Evolutionary conservation across 2,329 filamentous ascomycete genomes (phyloP).

Genomic region (Cercospora brassicicola): DNA sequence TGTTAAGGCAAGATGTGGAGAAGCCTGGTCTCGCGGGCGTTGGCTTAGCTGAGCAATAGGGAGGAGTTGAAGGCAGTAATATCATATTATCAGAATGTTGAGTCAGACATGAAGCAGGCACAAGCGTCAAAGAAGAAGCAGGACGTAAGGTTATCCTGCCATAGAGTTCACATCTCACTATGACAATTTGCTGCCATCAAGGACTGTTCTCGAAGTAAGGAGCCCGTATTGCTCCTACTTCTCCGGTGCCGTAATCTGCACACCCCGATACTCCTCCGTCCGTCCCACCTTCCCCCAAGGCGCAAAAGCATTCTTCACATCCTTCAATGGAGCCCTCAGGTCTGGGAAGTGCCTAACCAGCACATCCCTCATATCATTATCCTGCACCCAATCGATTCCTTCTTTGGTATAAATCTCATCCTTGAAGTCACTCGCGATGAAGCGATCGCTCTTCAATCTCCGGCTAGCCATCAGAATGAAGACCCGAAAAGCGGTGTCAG

Average conservation of each 20-base stretch:
- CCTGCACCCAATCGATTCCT: constrained; percentile 49
- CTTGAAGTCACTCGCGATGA: constrained; percentile 48
- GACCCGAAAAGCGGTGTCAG: constrained; percentile 50
- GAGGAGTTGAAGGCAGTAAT: background rate
- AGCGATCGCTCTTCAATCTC: constrained; percentile 48
- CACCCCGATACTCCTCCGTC: constrained; percentile 1
- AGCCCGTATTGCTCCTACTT: background rate
- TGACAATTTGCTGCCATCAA: background rate
- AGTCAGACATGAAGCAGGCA: background rate
- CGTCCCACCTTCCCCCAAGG: constrained; percentile 32
- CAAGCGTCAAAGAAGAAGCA: background rate
- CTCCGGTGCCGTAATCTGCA: constrained; percentile 23
- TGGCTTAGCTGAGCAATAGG: background rate
- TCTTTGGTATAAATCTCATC: constrained; percentile 45
- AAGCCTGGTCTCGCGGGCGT: background rate
- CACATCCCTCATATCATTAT: constrained; percentile 47
- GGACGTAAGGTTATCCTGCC: background rate
- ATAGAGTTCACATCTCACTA: background rate
- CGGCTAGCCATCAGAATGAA: constrained; percentile 51
- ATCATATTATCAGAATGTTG: background rate
- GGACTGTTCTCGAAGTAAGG: background rate
- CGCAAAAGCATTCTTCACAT: constrained; percentile 40
- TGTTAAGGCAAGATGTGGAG: background rate
- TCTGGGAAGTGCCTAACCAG: constrained; percentile 48
- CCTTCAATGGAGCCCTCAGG: constrained; percentile 37